Evolutionary conservation across 495 filamentous ascomycete genomes (phyloP), one percentile per base, ranked within the genome.

Genomic region (Trichocladium antarcticum): DNA sequence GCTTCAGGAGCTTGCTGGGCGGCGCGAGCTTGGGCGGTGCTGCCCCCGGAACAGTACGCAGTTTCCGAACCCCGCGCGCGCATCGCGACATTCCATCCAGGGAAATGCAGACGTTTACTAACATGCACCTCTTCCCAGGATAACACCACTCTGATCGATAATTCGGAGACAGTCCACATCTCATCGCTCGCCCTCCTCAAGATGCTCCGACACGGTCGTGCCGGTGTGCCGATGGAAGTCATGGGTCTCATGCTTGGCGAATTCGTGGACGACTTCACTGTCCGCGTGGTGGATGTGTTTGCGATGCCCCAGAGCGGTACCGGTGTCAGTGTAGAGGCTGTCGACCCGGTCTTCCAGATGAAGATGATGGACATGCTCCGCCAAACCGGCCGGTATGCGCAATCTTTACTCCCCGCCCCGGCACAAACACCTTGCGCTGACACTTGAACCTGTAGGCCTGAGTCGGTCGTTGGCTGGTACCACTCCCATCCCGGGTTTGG

Each of bases 301-400:
- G 92, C 92, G 38, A 98, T 98, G 92, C 92, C 92, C n/a, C 92
- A 98, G 65, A 95, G 88, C 54, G 92, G 92, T 66, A 98, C 92
- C 9, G 92, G 92, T 59, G 92, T 98, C 58, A 94, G 88, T 69
- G 92, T 98, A 55, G 92, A 98, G 65, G 92, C 92, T 40, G 93
- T 98, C 53, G 92, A 98, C 65, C 85, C 88, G 20, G 93, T 97
- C 12, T 98, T 98, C 66, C 92, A 98, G 72, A 93, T 84, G 55
- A 97, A 95, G 74, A 98, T 98, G 92, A 97, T 98, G 93, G 92
- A 98, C 65, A 96, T 97, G 89, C 74, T 98, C 55, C 77, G 84
- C 58, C 92, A 98, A 73, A 98, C 92, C 14, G 92, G 90, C 67
- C 79, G 89, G 89, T 95, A 76, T 51, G 83, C 46, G 6, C 10